Conservation (phyloP, 1,139 yeast genomes). For the Debaryomyces sp. region DNA sequence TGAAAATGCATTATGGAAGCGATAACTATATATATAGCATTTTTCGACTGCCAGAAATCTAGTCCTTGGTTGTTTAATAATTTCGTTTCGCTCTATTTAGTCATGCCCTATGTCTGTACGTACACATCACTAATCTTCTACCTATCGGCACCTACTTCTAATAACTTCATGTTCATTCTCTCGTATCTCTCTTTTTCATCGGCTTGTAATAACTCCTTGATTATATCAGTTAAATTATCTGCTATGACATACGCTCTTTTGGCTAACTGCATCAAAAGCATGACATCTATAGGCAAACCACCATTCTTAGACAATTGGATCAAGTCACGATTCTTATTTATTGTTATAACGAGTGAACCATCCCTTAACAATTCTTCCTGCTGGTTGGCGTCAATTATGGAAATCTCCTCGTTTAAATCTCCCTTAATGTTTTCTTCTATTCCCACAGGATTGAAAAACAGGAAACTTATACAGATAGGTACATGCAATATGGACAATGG, state of each 20-base stretch:
- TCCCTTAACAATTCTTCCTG: conserved; percentile 78
- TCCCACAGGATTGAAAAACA: conserved; percentile 71
- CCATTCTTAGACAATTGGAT: conserved; percentile 92
- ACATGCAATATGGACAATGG: conserved; percentile 83
- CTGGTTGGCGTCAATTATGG: conserved; percentile 74
- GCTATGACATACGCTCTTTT: conserved; percentile 68
- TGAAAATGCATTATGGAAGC: not conserved
- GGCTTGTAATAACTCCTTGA: conserved; percentile 55
- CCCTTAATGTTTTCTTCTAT: conserved; percentile 72
- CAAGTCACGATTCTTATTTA: conserved; percentile 86
- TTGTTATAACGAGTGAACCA: conserved; percentile 80
- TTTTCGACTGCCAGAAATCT: not conserved
- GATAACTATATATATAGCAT: not conserved
- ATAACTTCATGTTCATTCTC: conserved; percentile 30
- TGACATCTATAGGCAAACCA: conserved; percentile 82
- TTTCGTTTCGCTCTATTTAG: not conserved
- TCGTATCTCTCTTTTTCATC: conserved; percentile 50
- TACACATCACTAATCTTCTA: conserved; percentile 10
- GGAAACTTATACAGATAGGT: conserved; percentile 90
- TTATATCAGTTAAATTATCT: conserved; percentile 62
- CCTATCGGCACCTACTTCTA: conserved; percentile 44
- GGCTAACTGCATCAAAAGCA: conserved; percentile 67
- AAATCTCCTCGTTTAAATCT: conserved; percentile 57
- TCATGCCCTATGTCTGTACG: not conserved
- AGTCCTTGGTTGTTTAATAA: not conserved